Evolutionary conservation across 768 basidiomycete species (phyloP).

Genomic region (Guyanaporus albipodus): DNA sequence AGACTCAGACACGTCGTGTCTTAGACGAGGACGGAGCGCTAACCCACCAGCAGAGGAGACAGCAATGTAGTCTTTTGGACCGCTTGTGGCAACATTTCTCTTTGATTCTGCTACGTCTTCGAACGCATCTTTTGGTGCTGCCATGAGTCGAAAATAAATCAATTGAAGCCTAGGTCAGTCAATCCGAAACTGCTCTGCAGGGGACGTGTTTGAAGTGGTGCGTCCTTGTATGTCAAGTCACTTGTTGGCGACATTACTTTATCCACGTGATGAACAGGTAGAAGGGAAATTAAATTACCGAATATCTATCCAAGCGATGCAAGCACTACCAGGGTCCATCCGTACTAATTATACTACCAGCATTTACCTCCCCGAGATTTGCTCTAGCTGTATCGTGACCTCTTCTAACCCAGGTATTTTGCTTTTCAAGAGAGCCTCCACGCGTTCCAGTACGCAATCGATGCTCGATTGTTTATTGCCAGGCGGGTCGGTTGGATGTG

Average conservation of each 20-base stretch:
- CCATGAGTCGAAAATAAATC: conserved; percentile 9
- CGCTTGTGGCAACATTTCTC: conserved; percentile 45
- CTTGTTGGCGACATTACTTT: no score
- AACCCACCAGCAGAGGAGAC: conserved; percentile 25
- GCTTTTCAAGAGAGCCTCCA: conserved; percentile 66
- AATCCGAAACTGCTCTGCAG: no score
- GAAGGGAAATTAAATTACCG: conserved; percentile 10
- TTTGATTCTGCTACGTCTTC: conserved; percentile 48
- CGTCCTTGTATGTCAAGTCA: no score
- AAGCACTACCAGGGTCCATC: conserved; percentile 9
- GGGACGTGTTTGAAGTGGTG: no score
- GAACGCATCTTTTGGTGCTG: conserved; percentile 9
- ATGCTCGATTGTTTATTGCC: conserved; percentile 17
- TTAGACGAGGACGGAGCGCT: neutral
- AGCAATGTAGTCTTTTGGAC: conserved; percentile 17
- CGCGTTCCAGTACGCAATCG: conserved; percentile 72
- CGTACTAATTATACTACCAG: neutral
- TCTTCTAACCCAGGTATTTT: conserved; percentile 83
- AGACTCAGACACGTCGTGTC: neutral
- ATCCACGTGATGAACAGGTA: no score
- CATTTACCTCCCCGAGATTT: conserved; percentile 8
- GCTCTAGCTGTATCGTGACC: conserved; percentile 84
- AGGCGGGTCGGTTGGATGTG: conserved; percentile 48
- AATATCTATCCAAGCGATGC: conserved; percentile 11
- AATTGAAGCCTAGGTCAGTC: neutral